Conservation (phyloP, 768 basidiomycete species). For the Lactifluus subvellereus region DNA sequence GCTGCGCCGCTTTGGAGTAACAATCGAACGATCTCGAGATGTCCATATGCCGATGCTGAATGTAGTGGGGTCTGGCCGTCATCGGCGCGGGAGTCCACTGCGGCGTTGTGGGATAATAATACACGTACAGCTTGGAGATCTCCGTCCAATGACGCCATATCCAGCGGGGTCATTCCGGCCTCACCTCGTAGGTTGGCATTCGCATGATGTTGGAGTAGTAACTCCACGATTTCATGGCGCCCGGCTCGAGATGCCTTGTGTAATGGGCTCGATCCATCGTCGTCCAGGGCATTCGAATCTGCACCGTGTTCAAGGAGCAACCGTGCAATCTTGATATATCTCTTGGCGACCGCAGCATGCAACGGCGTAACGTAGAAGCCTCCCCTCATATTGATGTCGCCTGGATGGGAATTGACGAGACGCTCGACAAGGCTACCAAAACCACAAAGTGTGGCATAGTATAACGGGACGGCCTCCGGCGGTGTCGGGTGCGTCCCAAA, state of each 20-base stretch:
- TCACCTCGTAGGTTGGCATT: background rate
- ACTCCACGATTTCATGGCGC: background rate
- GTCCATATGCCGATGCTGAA: too few relatives aligned
- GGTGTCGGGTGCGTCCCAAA: background rate
- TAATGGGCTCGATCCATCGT: background rate
- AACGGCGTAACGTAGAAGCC: background rate
- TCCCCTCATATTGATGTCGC: background rate
- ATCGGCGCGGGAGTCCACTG: background rate
- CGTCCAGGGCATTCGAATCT: background rate
- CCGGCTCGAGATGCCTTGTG: background rate
- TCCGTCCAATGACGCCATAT: accelerated
- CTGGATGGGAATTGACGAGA: background rate
- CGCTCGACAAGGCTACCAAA: background rate
- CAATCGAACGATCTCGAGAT: too few relatives aligned
- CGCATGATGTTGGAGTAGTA: background rate
- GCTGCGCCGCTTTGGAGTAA: too few relatives aligned
- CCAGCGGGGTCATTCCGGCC: background rate
- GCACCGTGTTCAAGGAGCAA: background rate
- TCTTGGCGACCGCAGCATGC: background rate
- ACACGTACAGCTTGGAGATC: background rate
- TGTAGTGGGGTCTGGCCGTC: too few relatives aligned
- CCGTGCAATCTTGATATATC: background rate
- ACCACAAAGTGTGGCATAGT: background rate
- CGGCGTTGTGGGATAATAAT: background rate
- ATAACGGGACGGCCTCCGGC: background rate